Evolutionary conservation across 495 filamentous ascomycete genomes (phyloP), one percentile per base, ranked within the genome.

Genomic region (Sordaria brevicollis): DNA sequence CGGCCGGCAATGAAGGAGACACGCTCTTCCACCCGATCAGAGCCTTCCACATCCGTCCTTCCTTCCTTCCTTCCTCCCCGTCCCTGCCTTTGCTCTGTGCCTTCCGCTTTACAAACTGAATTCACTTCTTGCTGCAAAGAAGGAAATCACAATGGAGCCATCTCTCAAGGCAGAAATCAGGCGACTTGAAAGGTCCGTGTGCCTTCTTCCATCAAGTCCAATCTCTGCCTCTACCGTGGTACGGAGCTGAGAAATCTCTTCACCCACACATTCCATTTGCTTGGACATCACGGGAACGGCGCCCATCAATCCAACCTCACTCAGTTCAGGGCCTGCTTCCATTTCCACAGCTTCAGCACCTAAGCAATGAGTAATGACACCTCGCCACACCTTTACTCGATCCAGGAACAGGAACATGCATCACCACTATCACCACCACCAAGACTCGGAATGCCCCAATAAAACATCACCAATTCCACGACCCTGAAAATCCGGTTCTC

Each of bases 1-100:
- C 68, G 68, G 39, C 65, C 67, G 72, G 70, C 21, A 65, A 62
- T 35, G 41, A 66, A 62, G 67, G 62, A 41, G 37, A 21, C 54
- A 33, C 66, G 33, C 21, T 57, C 54, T 54, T 10, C 43, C 35
- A 10, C 38, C n/a, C n/a, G n/a, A n/a, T n/a, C 38, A 41, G 7
- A 43, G 39, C 38, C 38, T 41, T 41, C n/a, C n/a, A n/a, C n/a
- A n/a, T n/a, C n/a, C n/a, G n/a, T n/a, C 10, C 39, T 43, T 21
- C 39, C 39, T 41, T 41, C 38, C 38, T 43, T 43, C 39, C 49
- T 31, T 62, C 9, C 49, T n/a, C n/a, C n/a, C n/a, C n/a, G n/a
- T n/a, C n/a, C n/a, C n/a, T n/a, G n/a, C n/a, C n/a, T n/a, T n/a
- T n/a, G n/a, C n/a, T n/a, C n/a, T n/a, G 49, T 13, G 25, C 49